Percentiles rank a stretch among this genome's conserved stretches.
Evolutionary conservation across 768 basidiomycete genomes (phyloP).

Genomic region (Suillus ampliporus): DNA sequence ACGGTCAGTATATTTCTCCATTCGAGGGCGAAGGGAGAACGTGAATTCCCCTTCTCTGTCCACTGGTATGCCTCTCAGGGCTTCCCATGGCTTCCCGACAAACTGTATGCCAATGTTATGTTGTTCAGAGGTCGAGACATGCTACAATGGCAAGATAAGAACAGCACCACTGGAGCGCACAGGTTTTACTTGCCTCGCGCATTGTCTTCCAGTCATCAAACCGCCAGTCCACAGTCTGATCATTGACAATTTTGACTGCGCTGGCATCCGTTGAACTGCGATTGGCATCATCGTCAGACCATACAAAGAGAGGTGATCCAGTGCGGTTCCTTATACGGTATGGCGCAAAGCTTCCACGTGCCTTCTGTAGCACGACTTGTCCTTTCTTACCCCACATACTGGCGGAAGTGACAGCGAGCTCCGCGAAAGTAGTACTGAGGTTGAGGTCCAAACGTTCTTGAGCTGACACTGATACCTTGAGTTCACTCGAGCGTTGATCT

Average conservation of each 20-base stretch:
- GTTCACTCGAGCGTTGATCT: slow-evolving; percentile 53
- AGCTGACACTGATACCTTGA: slow-evolving; percentile 69
- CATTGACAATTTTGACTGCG: slow-evolving; percentile 68
- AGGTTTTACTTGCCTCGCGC: slow-evolving; percentile 72
- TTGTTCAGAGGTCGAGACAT: slow-evolving; percentile 61
- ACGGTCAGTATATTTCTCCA: slow-evolving; percentile 75
- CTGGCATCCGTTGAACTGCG: slow-evolving; percentile 51
- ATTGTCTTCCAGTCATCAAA: slow-evolving; percentile 96
- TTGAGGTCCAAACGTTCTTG: slow-evolving; percentile 90
- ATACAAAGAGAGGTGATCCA: slow-evolving; percentile 82
- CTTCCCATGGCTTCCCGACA: slow-evolving; percentile 87
- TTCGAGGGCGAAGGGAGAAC: slow-evolving; percentile 83
- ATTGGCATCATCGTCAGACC: slow-evolving; percentile 78
- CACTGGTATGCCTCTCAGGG: slow-evolving; percentile 85
- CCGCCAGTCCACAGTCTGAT: slow-evolving; percentile 88
- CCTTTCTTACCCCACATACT: slow-evolving; percentile 79
- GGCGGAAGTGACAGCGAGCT: slow-evolving; percentile 75
- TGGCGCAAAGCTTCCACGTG: slow-evolving; percentile 89
- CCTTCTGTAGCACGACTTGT: slow-evolving; percentile 71
- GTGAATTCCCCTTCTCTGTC: slow-evolving; percentile 93
- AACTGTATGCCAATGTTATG: slow-evolving; percentile 89
- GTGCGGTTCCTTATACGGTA: slow-evolving; percentile 93
- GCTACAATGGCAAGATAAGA: slow-evolving; percentile 35
- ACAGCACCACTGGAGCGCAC: background rate
- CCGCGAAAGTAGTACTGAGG: slow-evolving; percentile 87